A percentile compares a stretch with the other conserved stretches of the same genome.
Conservation (phyloP, 2,329 filamentous ascomycete genomes). For the Fusarium avenaceum region DNA sequence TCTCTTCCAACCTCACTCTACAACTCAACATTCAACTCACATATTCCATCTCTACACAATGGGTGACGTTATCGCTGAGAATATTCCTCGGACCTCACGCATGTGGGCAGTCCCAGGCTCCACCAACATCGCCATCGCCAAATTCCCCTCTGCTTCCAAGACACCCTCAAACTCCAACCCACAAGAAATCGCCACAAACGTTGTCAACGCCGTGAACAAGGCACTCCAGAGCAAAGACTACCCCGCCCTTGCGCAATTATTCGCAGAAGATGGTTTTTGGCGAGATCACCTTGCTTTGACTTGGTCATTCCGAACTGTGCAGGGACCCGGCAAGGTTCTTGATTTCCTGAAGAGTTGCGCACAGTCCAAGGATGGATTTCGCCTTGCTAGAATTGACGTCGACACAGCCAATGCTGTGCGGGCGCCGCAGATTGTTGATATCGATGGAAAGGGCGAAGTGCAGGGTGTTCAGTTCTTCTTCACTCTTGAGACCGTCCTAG, state of each 20-base stretch:
- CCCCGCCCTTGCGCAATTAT: slow-evolving; percentile 47
- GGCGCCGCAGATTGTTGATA: slow-evolving; percentile 58
- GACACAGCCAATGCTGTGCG: slow-evolving; percentile 61
- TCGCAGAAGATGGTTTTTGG: slow-evolving; percentile 64
- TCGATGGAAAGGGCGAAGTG: slow-evolving; percentile 65
- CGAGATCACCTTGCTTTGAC: slow-evolving; percentile 69
- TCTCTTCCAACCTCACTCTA: neutral
- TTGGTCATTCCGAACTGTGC: slow-evolving; percentile 68
- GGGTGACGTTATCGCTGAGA: slow-evolving; percentile 41
- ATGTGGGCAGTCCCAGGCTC: slow-evolving; percentile 62
- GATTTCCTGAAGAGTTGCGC: slow-evolving; percentile 55
- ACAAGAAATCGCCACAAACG: slow-evolving; percentile 53
- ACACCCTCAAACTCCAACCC: slow-evolving; percentile 52
- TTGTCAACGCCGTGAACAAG: slow-evolving; percentile 59
- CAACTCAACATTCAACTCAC: neutral
- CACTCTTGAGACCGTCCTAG: slow-evolving; percentile 65
- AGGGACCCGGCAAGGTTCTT: slow-evolving; percentile 58
- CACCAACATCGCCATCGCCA: slow-evolving; percentile 64
- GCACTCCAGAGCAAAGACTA: slow-evolving; percentile 55
- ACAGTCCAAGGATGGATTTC: slow-evolving; percentile 54
- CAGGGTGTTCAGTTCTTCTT: slow-evolving; percentile 70
- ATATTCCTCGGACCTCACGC: slow-evolving; percentile 45
- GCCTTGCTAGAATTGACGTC: slow-evolving; percentile 60
- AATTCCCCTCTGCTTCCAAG: slow-evolving; percentile 55
- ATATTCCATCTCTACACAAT: slow-evolving; percentile 18